Evolutionary conservation across 1,284 basidiomycete species (phyloP), one percentile per base, ranked within the genome.

Genomic region (Irpex sp.): DNA sequence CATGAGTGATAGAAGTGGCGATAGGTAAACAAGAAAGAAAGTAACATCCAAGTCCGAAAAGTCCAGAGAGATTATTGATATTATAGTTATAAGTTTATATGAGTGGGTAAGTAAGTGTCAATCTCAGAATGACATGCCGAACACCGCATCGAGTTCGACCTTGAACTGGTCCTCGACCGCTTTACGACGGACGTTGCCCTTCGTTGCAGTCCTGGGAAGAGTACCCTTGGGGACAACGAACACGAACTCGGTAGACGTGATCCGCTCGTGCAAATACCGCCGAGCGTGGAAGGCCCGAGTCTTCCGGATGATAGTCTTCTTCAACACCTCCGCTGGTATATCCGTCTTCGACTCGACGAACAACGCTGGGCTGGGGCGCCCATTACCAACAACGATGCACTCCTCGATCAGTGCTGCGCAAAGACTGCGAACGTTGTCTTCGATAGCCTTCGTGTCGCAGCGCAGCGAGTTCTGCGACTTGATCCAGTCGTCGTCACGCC

Each of bases 401-500:
- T 86, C 83, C 13, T 78, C 76, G 60, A 89, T 79, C 59, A 89
- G 73, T 61, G 81, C 77, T 1, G 74, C 79, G 69, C 87, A 89
- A 48, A 79, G 83, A 61, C 76, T 71, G 56, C 83, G 82, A 40
- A 86, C 78, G 68, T 89, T 87, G 67, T 91, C 88, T 74, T 91
- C 88, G 65, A 91, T 89, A 19, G 89, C 82, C 79, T 85, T 88
- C 51, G 88, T 90, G 70, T 91, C 88, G 68, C 89, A 89, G 51
- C 87, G 82, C 64, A 91, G 76, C 68, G 88, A 87, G 71, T 83
- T 89, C 71, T 89, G 85, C 56, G 85, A 87, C 77, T 91, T 91
- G 73, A 91, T 91, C 88, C 88, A 91, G 72, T 91, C 88, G 65
- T 91, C 88, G 65, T 89, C 83, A 48, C 88, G 81, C 19, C 88